Evolutionary conservation across 176 grass and related monocot genomes (phyloP).

Genomic region (Coix lacrymajobi): DNA sequence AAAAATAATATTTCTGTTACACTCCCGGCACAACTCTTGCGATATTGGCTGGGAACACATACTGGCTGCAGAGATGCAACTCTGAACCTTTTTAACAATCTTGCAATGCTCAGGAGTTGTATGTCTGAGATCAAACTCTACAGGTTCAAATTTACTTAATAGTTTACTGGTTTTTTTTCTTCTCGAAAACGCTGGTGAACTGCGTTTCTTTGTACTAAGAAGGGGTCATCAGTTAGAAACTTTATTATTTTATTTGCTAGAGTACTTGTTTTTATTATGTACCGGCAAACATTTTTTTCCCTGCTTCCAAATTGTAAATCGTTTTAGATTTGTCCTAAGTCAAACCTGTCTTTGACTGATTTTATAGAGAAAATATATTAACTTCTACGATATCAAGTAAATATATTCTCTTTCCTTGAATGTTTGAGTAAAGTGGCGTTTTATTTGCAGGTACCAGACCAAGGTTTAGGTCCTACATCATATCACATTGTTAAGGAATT

Average conservation of each 20-base stretch:
- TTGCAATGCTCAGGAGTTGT: background rate
- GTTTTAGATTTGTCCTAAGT: background rate
- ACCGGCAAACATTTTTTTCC: background rate
- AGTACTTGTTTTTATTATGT: background rate
- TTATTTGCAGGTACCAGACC: conserved; percentile 64
- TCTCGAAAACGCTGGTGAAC: background rate
- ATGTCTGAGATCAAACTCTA: background rate
- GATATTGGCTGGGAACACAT: background rate
- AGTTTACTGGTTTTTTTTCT: background rate
- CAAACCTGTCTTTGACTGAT: background rate
- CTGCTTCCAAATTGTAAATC: background rate
- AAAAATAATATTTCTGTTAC: background rate
- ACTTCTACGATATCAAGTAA: background rate
- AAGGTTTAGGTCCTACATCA: conserved; percentile 56
- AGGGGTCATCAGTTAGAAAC: background rate
- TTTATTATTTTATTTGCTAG: background rate
- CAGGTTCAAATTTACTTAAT: background rate
- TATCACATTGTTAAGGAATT: conserved; percentile 71
- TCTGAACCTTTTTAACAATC: background rate
- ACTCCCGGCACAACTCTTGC: background rate
- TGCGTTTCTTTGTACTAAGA: background rate
- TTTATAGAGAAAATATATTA: background rate
- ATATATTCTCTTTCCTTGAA: conserved; percentile 5
- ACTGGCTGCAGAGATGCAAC: background rate
- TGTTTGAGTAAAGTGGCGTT: conserved; percentile 17